phyloP scores from a whole-genome alignment of 257 asterid species.

The Sherardia arvensis region DNA sequence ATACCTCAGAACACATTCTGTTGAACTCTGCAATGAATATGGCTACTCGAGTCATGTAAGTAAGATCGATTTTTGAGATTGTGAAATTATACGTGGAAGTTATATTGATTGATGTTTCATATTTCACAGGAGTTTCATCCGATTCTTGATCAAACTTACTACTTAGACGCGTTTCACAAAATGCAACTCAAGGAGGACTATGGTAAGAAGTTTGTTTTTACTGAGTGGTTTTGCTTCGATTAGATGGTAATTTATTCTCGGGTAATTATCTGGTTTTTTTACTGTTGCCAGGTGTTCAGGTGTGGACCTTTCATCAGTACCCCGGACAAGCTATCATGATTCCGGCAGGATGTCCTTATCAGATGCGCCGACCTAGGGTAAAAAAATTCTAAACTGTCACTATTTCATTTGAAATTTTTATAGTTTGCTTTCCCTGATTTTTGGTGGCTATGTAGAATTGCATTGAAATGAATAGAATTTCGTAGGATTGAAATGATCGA shows the following conservation, averaged over 20 bases:
- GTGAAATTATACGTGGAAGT: background rate
- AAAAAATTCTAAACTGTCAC: slow-evolving; percentile 3
- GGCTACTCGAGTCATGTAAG: slow-evolving; percentile 54
- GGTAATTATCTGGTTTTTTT: slow-evolving; percentile 6
- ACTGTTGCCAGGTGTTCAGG: slow-evolving; percentile 60
- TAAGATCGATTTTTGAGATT: slow-evolving; percentile 20
- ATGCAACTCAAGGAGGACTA: slow-evolving; percentile 87
- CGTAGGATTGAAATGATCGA: background rate
- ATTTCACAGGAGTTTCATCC: slow-evolving; percentile 66
- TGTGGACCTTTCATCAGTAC: slow-evolving; percentile 82
- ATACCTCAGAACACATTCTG: slow-evolving; percentile 62
- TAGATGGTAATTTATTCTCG: slow-evolving; percentile 4
- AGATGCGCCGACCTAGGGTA: slow-evolving; percentile 74
- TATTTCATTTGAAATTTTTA: background rate
- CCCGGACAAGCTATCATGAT: slow-evolving; percentile 86
- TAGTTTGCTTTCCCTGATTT: no score
- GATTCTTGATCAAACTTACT: slow-evolving; percentile 71
- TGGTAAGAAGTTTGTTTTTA: slow-evolving; percentile 53
- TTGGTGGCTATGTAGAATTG: no score
- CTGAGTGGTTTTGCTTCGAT: slow-evolving; percentile 1
- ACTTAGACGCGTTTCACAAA: slow-evolving; percentile 89
- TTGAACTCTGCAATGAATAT: slow-evolving; percentile 48
- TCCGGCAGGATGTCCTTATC: slow-evolving; percentile 99
- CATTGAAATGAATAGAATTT: background rate
- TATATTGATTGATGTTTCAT: slow-evolving; percentile 3